Base-by-base conservation (phyloP, 306 rosid species). In the Castanea sativa region DNA sequence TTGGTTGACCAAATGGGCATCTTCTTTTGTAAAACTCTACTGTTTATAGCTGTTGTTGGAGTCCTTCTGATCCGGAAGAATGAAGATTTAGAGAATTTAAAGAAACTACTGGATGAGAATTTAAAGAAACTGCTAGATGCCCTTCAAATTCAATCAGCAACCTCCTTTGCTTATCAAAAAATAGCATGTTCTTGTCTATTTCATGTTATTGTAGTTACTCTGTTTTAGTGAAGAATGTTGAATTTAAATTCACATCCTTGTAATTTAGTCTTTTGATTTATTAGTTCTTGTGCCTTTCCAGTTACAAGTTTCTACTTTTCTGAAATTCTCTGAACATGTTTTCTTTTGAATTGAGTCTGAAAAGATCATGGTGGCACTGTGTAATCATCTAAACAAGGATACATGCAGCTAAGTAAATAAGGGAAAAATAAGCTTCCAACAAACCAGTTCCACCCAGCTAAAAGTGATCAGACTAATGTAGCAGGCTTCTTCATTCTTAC, bases 51-150 rank as follows among this genome's bases (percentile, higher is more conserved):
- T 30, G 98, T 96, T 73, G 79, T 9, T 0, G 99, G 99, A 32
- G 99, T 96, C 38, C 98, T 96, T 84, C 80, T 93, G 73, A 89
- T 96, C 82, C 89, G 98, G 79, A 91, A 96, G 92, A 96, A 91
- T 4, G 99, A 93, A 83, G 98, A 96, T 79, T 27, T 93, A 15
- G 99, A 89, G 4, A 93, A 85, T 43, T 55, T 93, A 38, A 93
- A 91, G 93, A 96, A 88, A 76, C 91, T 96, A 73, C 21, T 91
- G 5, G 98, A 96, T 0, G 99, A 23, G 23, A 23, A 23, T 23
- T 23, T 23, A 23, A 23, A 23, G 23, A 23, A 23, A 23, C 23
- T 23, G 23, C 23, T 23, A 0, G 23, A 23, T 23, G 51, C 55
- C 78, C 58, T 21, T 20, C 60, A 67, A 45, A 27, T 14, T 73